Base-by-base conservation (phyloP, 2,329 filamentous ascomycete species). In the Aureobasidium sp. region DNA sequence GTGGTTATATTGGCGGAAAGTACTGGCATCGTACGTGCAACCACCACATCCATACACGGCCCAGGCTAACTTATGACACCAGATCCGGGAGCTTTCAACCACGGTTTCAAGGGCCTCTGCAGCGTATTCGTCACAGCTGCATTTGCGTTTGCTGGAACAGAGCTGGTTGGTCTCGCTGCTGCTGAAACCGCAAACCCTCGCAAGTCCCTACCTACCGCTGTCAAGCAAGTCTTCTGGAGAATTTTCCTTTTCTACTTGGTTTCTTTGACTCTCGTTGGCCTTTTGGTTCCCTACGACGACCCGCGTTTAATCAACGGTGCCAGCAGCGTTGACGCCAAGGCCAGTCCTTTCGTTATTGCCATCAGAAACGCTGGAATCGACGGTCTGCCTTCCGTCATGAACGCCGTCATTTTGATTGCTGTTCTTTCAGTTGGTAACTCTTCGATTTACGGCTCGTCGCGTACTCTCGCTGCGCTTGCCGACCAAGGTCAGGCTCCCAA, bases 151-250 rank as follows among this genome's bases (percentile, higher is more conserved):
- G 84, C 87, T 1, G 88, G 88, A 12, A 91, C 88, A 0, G 88
- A 92, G 71, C 79, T 90, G 12, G 87, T 91, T 53, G 89, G 88
- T 59, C 82, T 92, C 15, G 88, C 88, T 3, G 88, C 89, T 1
- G 89, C 88, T 36, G 89, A 92, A 72, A 89, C 88, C 1, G 84
- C 82, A n/a, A 90, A 91, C 70, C 89, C 89, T 3, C 82, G 87
- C 63, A 90, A 94, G 71, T 89, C 88, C 1, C 80, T 97, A 0
- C 92, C 92, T 0, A 91, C 86, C 0, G 92, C 92, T 13, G 86
- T 95, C 69, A 96, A 95, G 77, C 92, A 96, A 73, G 91, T 96
- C 26, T 96, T 96, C 75, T 97, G 92, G 92, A 87, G 92, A 70
- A 96, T 96, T 71, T 43, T 59, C 34, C 51, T 59, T 5, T 97